A percentile compares a stretch with the other conserved stretches of the same genome.
phyloP scores from a whole-genome alignment of 148 eudicot genomes.

The Persicaria tinctoria region DNA sequence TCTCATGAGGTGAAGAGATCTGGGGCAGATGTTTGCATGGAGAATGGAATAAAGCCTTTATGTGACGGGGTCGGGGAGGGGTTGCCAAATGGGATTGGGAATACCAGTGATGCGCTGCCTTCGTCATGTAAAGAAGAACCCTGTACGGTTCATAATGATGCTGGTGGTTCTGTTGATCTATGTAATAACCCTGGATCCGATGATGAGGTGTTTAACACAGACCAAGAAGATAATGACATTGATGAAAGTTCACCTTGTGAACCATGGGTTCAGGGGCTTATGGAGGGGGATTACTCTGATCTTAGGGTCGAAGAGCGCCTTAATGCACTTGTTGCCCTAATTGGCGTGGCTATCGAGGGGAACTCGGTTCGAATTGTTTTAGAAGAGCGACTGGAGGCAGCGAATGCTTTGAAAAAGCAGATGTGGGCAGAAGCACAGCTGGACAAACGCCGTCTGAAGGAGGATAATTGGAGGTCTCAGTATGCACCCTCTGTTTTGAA shows the following conservation, averaged over 20 bases:
- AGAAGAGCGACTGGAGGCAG: constrained; percentile 95
- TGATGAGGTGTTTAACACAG: constrained; percentile 22
- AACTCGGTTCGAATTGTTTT: constrained; percentile 62
- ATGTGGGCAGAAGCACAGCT: constrained; percentile 95
- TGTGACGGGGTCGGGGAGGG: constrained; percentile 15
- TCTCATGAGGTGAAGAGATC: constrained; percentile 23
- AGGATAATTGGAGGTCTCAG: constrained; percentile 52
- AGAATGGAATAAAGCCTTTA: constrained; percentile 25
- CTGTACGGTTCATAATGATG: constrained; percentile 12
- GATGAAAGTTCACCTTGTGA: constrained; percentile 67
- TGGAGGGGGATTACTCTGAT: constrained; percentile 72
- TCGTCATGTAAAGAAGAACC: constrained; percentile 19
- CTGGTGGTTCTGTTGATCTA: constrained; percentile 29
- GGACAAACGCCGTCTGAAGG: constrained; percentile 77
- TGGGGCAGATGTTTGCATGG: constrained; percentile 21
- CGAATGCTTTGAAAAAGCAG: constrained; percentile 82
- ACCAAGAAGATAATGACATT: constrained; percentile 47
- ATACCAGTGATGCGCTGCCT: constrained; percentile 20
- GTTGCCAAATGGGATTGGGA: constrained; percentile 24
- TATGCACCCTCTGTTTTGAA: constrained; percentile 28
- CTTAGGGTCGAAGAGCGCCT: constrained; percentile 87
- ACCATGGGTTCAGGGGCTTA: constrained; percentile 86
- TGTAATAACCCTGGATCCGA: constrained; percentile 22
- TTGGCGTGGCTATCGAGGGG: constrained; percentile 88
- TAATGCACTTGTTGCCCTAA: constrained; percentile 70